Evolutionary conservation across 306 rosid genomes (phyloP).

Genomic region (Styphnolobium japonicum): DNA sequence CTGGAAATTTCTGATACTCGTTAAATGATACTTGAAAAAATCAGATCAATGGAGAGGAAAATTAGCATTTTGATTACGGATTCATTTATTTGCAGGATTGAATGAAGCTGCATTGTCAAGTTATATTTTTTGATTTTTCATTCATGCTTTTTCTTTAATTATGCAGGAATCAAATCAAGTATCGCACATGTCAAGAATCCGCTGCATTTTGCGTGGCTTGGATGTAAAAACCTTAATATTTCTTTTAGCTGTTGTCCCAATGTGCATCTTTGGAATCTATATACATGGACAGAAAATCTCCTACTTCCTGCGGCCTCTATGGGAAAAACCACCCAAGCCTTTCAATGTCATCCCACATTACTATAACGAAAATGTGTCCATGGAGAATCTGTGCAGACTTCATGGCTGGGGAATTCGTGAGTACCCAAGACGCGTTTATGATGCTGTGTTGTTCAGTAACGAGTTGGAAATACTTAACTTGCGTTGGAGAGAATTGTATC

Average conservation of each 20-base stretch:
- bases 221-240: constrained; percentile 64
- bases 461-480: constrained; percentile 75
- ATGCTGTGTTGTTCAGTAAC: constrained; percentile 83
- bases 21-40: background rate
- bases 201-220: constrained; percentile 72
- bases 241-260: constrained; percentile 60
- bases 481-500: constrained; percentile 83
- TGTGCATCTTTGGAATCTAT: constrained; percentile 57
- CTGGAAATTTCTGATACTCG: background rate
- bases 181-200: constrained; percentile 63
- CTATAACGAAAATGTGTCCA: constrained; percentile 56
- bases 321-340: constrained; percentile 87
- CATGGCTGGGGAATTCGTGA: constrained; percentile 85
- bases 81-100: background rate
- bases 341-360: constrained; percentile 75
- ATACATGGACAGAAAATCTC: constrained; percentile 84
- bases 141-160: background rate
- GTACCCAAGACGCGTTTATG: constrained; percentile 79
- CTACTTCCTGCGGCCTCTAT: constrained; percentile 77
- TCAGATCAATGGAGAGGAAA: background rate
- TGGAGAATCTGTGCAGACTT: constrained; percentile 77
- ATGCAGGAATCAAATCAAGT: constrained; percentile 63
- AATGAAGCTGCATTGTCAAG: background rate
- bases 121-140: background rate
- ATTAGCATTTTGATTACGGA: background rate